Conservation (phyloP, 2,329 filamentous ascomycete genomes). For the Pyricularia pennisetigena region DNA sequence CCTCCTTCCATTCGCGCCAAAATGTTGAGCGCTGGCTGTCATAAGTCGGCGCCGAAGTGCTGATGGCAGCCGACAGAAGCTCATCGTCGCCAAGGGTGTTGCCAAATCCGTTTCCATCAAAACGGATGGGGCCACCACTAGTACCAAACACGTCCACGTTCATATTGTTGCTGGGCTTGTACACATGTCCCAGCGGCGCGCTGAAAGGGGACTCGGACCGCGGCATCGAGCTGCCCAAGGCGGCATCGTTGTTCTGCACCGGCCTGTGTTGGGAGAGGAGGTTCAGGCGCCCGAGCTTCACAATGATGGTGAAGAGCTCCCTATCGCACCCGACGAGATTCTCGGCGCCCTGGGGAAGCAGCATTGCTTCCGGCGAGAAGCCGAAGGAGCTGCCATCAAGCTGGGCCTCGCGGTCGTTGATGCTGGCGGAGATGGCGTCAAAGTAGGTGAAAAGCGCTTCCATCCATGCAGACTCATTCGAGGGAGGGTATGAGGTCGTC, state of each 20-base stretch:
- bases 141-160: conserved; percentile 10
- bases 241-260: conserved; percentile 29
- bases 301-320: conserved; percentile 76
- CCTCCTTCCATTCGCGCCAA: conserved; percentile 79
- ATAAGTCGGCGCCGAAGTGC: conserved; percentile 32
- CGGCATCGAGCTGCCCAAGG: conserved; percentile 11
- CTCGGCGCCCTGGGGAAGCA: conserved; percentile 56
- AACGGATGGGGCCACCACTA: conserved; percentile 33
- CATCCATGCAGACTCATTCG: conserved; percentile 75
- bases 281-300: conserved; percentile 75
- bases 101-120: conserved; percentile 60
- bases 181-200: conserved; percentile 31
- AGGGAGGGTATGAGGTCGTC: conserved; percentile 37
- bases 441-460: conserved; percentile 91
- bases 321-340: conserved; percentile 84
- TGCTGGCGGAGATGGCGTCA: conserved; percentile 82
- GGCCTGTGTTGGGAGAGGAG: conserved; percentile 64
- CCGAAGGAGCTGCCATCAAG: conserved; percentile 41
- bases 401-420: conserved; percentile 85
- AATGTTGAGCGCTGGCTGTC: conserved; percentile 58
- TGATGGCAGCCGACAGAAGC: conserved; percentile 26
- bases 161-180: conserved; percentile 24
- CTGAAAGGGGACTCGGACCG: conserved; percentile 28
- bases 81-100: conserved; percentile 46
- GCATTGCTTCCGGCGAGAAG: conserved; percentile 30